phyloP scores from a whole-genome alignment of 345 rosid genomes.

The Melaleuca quinquenervia region DNA sequence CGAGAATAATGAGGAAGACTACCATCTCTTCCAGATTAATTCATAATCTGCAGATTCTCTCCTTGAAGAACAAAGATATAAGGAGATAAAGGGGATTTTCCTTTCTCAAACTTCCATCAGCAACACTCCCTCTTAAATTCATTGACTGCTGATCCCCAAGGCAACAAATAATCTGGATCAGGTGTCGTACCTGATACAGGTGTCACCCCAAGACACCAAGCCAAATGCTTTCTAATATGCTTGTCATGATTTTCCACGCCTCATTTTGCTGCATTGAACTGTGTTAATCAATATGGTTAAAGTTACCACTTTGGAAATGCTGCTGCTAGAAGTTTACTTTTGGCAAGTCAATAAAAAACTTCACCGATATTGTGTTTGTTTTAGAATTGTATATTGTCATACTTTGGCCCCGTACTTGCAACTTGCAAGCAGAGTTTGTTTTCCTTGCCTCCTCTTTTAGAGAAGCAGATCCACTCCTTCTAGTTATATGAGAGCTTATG shows the following conservation, averaged over 20 bases:
- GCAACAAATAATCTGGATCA: not conserved
- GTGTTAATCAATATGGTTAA: not conserved
- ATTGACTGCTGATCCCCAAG: not conserved
- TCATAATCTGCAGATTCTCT: not conserved
- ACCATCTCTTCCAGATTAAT: not conserved
- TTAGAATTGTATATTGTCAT: not conserved
- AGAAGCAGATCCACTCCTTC: not conserved
- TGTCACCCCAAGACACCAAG: not conserved
- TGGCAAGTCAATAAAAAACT: not conserved
- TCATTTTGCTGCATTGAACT: not conserved
- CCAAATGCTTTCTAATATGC: not conserved
- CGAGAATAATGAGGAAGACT: not conserved
- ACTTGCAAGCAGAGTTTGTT: not conserved
- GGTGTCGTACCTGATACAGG: not conserved
- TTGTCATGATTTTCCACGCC: not conserved
- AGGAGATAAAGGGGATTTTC: not conserved
- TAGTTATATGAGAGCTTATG: not conserved
- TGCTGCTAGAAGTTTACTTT: not conserved
- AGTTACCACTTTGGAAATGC: not conserved
- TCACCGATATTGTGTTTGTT: not conserved
- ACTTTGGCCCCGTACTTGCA: not conserved
- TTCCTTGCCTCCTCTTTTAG: not conserved
- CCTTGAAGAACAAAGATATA: not conserved
- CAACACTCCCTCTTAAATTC: not conserved
- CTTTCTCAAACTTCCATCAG: not conserved